Conservation (phyloP, 1,284 basidiomycete species). For the Melanopsichium pennsylvanicum region DNA sequence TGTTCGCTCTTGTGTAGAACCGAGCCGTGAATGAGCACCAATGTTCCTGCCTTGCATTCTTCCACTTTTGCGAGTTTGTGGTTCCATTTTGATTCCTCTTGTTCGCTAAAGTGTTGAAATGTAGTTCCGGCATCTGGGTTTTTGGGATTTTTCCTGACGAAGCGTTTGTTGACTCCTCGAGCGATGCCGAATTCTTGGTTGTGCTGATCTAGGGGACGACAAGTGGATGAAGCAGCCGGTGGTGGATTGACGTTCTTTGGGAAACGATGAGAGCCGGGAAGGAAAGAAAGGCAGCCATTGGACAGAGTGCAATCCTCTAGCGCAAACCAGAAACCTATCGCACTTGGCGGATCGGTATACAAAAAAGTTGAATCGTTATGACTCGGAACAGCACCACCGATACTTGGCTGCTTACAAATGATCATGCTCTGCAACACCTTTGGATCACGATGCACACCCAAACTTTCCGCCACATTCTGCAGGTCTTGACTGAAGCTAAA, state of each 20-base stretch:
- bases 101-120: slow-evolving; percentile 19
- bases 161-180: slow-evolving; percentile 53
- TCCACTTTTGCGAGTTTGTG: slow-evolving; percentile 27
- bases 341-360: slow-evolving; percentile 88
- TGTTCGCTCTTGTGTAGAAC: slow-evolving; percentile 58
- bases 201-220: slow-evolving; percentile 4
- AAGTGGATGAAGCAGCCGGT: not conserved
- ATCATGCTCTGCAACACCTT: slow-evolving; percentile 92
- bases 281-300: slow-evolving; percentile 57
- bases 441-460: slow-evolving; percentile 42
- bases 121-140: slow-evolving; percentile 42
- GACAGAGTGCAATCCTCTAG: slow-evolving; percentile 72
- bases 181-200: slow-evolving; percentile 23
- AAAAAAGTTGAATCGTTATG: slow-evolving; percentile 72
- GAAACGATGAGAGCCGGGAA: slow-evolving; percentile 51
- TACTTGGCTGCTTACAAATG: slow-evolving; percentile 66
- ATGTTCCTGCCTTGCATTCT: slow-evolving; percentile 49
- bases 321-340: slow-evolving; percentile 94
- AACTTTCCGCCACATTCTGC: slow-evolving; percentile 39
- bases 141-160: slow-evolving; percentile 32
- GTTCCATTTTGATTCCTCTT: slow-evolving; percentile 48
- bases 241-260: not conserved
- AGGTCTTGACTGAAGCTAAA: slow-evolving; percentile 38
- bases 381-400: slow-evolving; percentile 61
- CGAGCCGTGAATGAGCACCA: slow-evolving; percentile 58